These are phyloP conservation scores for Tuber brumale DNA, from an alignment of 495 filamentous ascomycete genomes.

Conservation along the genomic window DNA sequence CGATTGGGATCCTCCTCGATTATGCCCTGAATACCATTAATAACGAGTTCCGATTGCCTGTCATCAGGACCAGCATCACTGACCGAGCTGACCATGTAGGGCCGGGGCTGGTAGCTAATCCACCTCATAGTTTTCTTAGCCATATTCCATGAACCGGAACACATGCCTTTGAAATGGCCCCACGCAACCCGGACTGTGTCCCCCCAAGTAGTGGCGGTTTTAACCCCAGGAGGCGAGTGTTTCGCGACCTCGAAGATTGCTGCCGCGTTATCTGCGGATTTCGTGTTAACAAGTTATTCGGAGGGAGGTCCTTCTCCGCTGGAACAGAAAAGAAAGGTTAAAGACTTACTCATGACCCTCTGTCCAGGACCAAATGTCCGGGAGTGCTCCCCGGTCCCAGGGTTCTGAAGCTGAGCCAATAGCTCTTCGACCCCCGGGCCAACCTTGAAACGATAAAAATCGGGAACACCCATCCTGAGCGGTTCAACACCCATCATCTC, in stretches of 20 bases:
- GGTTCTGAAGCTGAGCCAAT: too few species aligned
- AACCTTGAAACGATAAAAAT: not conserved
- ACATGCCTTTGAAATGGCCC: not conserved
- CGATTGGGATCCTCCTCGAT: not conserved
- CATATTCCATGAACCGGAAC: not conserved
- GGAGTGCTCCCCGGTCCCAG: not conserved
- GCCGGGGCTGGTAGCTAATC: not conserved
- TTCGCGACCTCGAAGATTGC: too few species aligned
- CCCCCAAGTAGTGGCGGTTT: not conserved
- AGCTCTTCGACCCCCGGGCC: too few species aligned
- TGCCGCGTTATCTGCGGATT: not conserved
- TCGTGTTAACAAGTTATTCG: not conserved
- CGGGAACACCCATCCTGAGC: not conserved
- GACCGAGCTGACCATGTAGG: not conserved
- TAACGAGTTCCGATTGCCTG: fast-evolving
- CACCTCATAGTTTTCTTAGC: not conserved
- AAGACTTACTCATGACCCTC: not conserved
- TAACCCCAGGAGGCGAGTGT: too few species aligned
- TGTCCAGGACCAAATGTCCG: not conserved
- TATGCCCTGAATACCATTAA: not conserved
- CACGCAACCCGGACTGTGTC: not conserved
- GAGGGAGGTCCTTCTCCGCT: not conserved
- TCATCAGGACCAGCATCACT: not conserved
- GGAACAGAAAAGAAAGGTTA: not conserved
- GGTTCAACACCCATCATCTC: not conserved